Evolutionary conservation across 768 basidiomycete genomes (phyloP).

Genomic region (Coprinopsis marcescibilis): DNA sequence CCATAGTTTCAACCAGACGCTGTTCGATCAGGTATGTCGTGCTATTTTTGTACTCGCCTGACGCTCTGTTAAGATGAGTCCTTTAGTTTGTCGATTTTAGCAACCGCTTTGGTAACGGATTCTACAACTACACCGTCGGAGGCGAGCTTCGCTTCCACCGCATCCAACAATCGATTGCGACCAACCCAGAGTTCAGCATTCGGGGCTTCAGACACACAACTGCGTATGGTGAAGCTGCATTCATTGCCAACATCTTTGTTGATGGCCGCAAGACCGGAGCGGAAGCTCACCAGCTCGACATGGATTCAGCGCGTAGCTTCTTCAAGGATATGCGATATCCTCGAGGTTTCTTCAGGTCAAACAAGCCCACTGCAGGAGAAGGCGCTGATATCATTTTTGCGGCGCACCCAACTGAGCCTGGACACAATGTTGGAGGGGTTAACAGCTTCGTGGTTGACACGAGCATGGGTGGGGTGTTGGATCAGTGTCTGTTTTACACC

Average conservation of each 20-base stretch:
- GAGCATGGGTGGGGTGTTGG: conserved; percentile 6
- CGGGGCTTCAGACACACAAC: conserved; percentile 12
- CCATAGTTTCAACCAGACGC: conserved; percentile 18
- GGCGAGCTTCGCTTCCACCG: conserved; percentile 12
- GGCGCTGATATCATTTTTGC: conserved; percentile 2
- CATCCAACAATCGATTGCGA: conserved; percentile 14
- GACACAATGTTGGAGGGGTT: conserved; percentile 12
- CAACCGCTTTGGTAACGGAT: conserved; percentile 15
- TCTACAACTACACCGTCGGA: conserved; percentile 15
- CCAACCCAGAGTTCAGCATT: conserved; percentile 16
- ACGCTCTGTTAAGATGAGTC: background rate
- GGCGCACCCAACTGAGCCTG: conserved; percentile 12
- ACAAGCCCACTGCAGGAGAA: background rate
- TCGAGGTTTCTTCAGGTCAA: conserved; percentile 13
- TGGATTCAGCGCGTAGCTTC: conserved; percentile 14
- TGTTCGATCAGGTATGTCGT: conserved; percentile 17
- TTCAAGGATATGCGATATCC: conserved; percentile 15
- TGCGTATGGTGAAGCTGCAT: conserved; percentile 13
- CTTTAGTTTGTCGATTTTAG: conserved; percentile 15
- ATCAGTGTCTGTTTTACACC: conserved; percentile 13
- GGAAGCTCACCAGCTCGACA: conserved; percentile 10
- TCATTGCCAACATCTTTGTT: conserved; percentile 14
- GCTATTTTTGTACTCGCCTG: too few relatives aligned
- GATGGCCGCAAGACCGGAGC: conserved; percentile 12
- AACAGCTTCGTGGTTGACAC: conserved; percentile 12